Evolutionary conservation across 805 yeast species (phyloP), one percentile per base, ranked within the genome.

Genomic region (Pichia nakasei): DNA sequence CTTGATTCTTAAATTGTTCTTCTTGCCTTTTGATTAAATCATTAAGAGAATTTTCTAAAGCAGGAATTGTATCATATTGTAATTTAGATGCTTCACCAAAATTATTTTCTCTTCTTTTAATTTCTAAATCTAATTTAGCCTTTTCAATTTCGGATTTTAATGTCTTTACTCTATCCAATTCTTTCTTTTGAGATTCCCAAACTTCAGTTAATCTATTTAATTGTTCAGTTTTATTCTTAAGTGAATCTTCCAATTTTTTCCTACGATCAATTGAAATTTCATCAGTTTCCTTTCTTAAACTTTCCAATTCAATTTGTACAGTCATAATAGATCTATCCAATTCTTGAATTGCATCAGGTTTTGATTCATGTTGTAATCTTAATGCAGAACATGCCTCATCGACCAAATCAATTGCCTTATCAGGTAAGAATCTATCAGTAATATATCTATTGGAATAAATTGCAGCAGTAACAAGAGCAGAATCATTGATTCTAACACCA

Each of bases 331-430:
- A 73, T 49, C 97, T 76, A 60, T 91, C 97, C 46, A 91, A 70
- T 38, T 81, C 85, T 56, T 88, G 91, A 43, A 93, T 85, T 2
- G 89, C 86, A 58, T 91, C 98, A 0, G 98, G 98, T 60, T 88
- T 89, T 2, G 96, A 87, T 65, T 91, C 98, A 60, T 93, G 97
- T 63, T 91, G 98, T 47, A 91, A 69, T 51, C 98, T 72, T 46
- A 91, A 70, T 0, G 95, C 95, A 4, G 97, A 93, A 66, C 97
- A 89, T 64, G 96, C 76, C 61, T 93, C 97, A 68, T 91, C 98
- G 51, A 91, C 87, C 54, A 91, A 71, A 65, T 91, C 98, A 46
- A 91, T 93, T 1, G 98, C 98, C 20, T 96, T 86, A 61, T 91
- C 98, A 9, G 98, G 98, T 52, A 93, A 71, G 62, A 89, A 85